Base-by-base conservation (phyloP, 164 flowering plant genomes). In the Annona squamosa region DNA sequence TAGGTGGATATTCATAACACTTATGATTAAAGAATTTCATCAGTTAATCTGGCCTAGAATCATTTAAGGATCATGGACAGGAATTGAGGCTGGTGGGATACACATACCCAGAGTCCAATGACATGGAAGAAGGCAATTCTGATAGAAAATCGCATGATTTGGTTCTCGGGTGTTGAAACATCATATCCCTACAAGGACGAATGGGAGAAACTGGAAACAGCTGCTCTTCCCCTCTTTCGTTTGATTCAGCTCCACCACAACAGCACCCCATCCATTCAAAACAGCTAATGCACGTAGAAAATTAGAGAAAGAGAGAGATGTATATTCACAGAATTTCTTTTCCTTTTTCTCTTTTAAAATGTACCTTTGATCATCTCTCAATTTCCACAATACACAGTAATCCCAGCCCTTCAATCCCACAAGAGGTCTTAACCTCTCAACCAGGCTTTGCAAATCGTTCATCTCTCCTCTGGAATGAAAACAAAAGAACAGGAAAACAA, bases 251-350 rank as follows among this genome's bases (percentile, higher is more conserved):
- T 75, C 97, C 97, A 75, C 80, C 86, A 79, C 97, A 94, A 73
- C 91, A 89, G 69, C 97, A 92, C 63, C 85, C 87, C 81, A 83
- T 68, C 89, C 85, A 88, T 81, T 90, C 91, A 69, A 94, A 68
- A 70, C 77, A 85, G 82, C 94, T 92, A 71, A 19, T 46, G 3
- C 42, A 46, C 5, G 62, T n/a, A 18, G n/a, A 19, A 56, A n/a
- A 2, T 18, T 48, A 52, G 3, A 64, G 5, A 19, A 7, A 17
- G 42, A 46, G 59, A 69, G 59, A 65, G 62, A 72, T 13, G 7
- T 3, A 41, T 3, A 62, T 68, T 63, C 66, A 52, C 67, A 70
- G 3, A 42, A 7, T n/a, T 41, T 19, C 13, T 19, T 70, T 63
- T 48, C 2, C 19, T 5, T 37, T 18, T 37, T 44, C 7, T 3